Base-by-base conservation (phyloP, 768 basidiomycete genomes). In the Pulveroboletus sp. region DNA sequence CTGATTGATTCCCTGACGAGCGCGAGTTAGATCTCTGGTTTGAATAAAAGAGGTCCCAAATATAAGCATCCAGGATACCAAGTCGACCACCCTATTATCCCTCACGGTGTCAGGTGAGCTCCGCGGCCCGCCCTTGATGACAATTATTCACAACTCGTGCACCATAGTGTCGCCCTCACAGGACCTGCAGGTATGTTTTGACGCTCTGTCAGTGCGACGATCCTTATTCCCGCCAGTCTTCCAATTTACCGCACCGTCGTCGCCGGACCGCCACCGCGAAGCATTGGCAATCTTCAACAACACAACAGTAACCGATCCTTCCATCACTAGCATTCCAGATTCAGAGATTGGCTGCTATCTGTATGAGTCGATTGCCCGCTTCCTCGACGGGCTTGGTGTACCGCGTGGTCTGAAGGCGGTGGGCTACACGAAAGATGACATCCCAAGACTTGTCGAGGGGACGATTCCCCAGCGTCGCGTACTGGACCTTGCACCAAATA, bases 31-130 rank as follows among this genome's bases (percentile, higher is more conserved):
- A 91, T 96, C 51, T 93, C 92, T 10, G 90, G 92, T 2, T 69
- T 94, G 64, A 98, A 98, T 75, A 96, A 98, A 72, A 85, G 83
- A 55, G 91, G 94, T 0, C 90, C 93, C 1, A 87, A 89, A 63
- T 97, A 89, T 70, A 82, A 88, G 63, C 92, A 95, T 65, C 82
- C 91, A 22, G 94, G 92, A 38, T 98, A 98, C 70, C 72, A 77
- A 17, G 83, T 83, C n/a, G 78, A 86, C 55, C 76, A 81, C 43
- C 93, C 94, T 7, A 92, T 98, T 55, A 93, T 98, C 50, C 94
- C 94, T 12, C 93, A 96, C 61, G 93, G 93, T 41, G 74, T 95
- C 61, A 88, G 83, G 82, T 82, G 68, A 40, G 42, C 23, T 34
- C 26, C 35, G 23, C 42, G 42, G 13, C 11, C 30, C 24, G 27